phyloP scores from a whole-genome alignment of 192 early-diverging fungal species.

The Kappamyces sp. region DNA sequence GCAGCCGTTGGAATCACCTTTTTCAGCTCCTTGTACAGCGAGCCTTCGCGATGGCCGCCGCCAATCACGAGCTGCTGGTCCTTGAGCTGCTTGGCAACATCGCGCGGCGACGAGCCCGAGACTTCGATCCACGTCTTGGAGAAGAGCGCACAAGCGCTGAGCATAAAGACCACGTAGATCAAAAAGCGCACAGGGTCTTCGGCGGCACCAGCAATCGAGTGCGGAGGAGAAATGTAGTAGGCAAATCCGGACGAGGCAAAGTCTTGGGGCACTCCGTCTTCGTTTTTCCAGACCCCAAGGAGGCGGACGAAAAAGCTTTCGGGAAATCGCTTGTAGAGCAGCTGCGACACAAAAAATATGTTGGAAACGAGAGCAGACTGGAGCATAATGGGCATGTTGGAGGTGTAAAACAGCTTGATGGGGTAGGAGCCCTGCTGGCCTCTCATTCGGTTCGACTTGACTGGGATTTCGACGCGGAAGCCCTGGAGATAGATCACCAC shows the following conservation, averaged over 20 bases:
- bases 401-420: conserved; percentile 99
- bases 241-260: conserved; percentile 89
- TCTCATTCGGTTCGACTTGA: conserved; percentile 91
- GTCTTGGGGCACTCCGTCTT: conserved; percentile 92
- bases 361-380: conserved; percentile 96
- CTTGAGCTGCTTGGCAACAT: conserved; percentile 96
- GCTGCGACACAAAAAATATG: conserved; percentile 97
- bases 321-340: conserved; percentile 96
- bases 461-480: conserved; percentile 98
- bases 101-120: conserved; percentile 92
- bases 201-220: conserved; percentile 71
- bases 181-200: conserved; percentile 94
- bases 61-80: conserved; percentile 94
- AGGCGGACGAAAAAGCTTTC: conserved; percentile 89
- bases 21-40: conserved; percentile 99
- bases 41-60: conserved; percentile 86
- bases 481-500: conserved; percentile 86
- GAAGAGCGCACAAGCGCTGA: conserved; percentile 89
- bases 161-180: conserved; percentile 90
- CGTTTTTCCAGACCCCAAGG: conserved; percentile 93
- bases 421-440: conserved; percentile 98
- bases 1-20: conserved; percentile 97
- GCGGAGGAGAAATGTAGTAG: conserved; percentile 98
- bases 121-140: conserved; percentile 99
- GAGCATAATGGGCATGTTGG: conserved; percentile 99